Percentiles rank a stretch among this genome's conserved stretches.
These are phyloP conservation scores for Trametes cubensis DNA, from an alignment of 768 basidiomycete genomes.

Conservation along the genomic window DNA sequence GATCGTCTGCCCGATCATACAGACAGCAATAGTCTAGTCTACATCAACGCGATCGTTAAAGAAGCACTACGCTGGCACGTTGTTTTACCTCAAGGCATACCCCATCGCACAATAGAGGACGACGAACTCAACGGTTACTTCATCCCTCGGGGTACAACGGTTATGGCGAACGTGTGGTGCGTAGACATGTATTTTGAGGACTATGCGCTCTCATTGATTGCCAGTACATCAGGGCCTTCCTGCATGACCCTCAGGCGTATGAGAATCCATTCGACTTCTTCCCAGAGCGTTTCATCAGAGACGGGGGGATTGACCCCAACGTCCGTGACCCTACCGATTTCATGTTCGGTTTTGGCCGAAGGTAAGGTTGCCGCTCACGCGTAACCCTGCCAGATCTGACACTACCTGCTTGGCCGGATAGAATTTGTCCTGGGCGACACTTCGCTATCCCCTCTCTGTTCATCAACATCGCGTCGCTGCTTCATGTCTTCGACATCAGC, in stretches of 20 bases:
- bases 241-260: slow-evolving; percentile 17
- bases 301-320: slow-evolving; percentile 1
- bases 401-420: background rate
- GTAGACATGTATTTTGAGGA: background rate
- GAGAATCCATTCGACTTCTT: slow-evolving; percentile 10
- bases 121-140: slow-evolving; percentile 28
- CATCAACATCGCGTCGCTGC: slow-evolving; percentile 12
- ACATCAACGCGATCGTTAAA: slow-evolving; percentile 27
- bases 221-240: slow-evolving; percentile 4
- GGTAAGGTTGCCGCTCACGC: background rate
- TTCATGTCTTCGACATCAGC: slow-evolving; percentile 22
- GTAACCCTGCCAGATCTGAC: background rate
- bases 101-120: slow-evolving; percentile 25
- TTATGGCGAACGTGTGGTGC: slow-evolving; percentile 33
- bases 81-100: slow-evolving; percentile 33
- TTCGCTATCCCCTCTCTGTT: slow-evolving; percentile 8
- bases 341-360: slow-evolving; percentile 20
- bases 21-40: slow-evolving; percentile 26
- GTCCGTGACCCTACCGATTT: slow-evolving; percentile 8
- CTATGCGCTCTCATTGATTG: too few relatives aligned
- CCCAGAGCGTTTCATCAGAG: slow-evolving; percentile 16
- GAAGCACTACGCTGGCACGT: slow-evolving; percentile 39
- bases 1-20: slow-evolving; percentile 26
- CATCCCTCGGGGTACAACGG: slow-evolving; percentile 30
- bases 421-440: slow-evolving; percentile 16